Base-by-base conservation (phyloP, 176 grass and related monocot species). In the Melocanna baccifera region DNA sequence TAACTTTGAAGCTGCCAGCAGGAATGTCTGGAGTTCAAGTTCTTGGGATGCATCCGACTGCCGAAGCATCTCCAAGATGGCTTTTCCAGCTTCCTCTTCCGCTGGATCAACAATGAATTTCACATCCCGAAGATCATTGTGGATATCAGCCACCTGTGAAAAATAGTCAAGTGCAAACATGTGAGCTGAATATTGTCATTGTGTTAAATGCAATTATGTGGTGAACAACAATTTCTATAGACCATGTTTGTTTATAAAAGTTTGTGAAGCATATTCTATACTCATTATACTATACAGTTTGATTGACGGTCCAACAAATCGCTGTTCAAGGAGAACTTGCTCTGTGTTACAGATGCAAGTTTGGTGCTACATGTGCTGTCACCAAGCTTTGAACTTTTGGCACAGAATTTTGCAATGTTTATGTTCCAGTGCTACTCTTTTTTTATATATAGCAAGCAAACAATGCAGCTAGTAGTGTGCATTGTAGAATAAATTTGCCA, bases 21-120 rank as follows among this genome's bases (percentile, higher is more conserved):
- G 81, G 84, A 94, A 96, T 20, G 83, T 90, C 63, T 91, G 68
- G 10, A 87, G 82, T 88, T 99, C 96, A 81, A 90, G 67, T 83
- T 94, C 91, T 81, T 96, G 77, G 52, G 71, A 88, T 77, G 86
- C 52, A 34, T 95, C 73, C 1, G 80, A 75, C 63, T 84, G 91
- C 40, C 62, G 73, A 81, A 99, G 88, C 79, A 95, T 83, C 76
- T 83, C 84, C 67, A 91, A 81, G 55, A 99, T 85, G 65, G 51
- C 79, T 94, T 85, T 96, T 50, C 93, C 84, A 86, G 93, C 91
- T 62, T 87, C 88, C 14, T 91, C 84, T 86, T 99, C 96, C 67
- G 18, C 71, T 14, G 75, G 72, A 90, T 94, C 88, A 75, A 92
- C 77, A 79, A 66, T 73, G 67, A 99, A 99, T 68, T 94, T 92